Percentiles rank a stretch among this genome's conserved stretches.
Conservation (phyloP, 1,284 basidiomycete species). For the Leccinum subatratum region DNA sequence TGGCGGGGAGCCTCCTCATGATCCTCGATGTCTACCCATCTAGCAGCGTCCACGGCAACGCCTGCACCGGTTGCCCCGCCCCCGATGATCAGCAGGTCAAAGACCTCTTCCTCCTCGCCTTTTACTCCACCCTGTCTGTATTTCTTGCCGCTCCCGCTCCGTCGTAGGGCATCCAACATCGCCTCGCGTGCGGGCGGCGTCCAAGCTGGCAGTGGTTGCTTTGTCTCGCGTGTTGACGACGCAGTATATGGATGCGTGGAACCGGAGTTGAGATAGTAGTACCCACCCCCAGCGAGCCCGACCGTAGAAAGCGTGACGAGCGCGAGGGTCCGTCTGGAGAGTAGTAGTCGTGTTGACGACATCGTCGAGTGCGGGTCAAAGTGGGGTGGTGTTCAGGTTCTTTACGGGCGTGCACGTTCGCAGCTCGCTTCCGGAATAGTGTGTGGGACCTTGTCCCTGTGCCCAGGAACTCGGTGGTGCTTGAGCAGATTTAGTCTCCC, state of each 20-base stretch:
- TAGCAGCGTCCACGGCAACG: slow-evolving; percentile 90
- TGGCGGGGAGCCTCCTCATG: slow-evolving; percentile 31
- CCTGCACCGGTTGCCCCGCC: slow-evolving; percentile 96
- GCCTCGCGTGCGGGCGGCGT: slow-evolving; percentile 63
- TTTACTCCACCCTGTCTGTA: background rate
- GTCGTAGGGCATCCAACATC: slow-evolving; percentile 54
- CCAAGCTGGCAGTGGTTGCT: slow-evolving; percentile 70
- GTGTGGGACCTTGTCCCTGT: background rate
- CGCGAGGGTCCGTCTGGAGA: slow-evolving; percentile 52
- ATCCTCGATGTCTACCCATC: slow-evolving; percentile 32
- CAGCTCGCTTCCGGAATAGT: background rate
- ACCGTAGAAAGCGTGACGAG: slow-evolving; percentile 48
- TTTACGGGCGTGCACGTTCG: background rate
- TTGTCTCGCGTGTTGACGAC: slow-evolving; percentile 52
- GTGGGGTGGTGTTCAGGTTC: background rate
- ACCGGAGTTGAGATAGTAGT: slow-evolving; percentile 68
- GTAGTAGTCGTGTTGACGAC: slow-evolving; percentile 39
- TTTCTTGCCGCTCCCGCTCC: slow-evolving; percentile 16
- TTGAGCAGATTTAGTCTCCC: too few species aligned
- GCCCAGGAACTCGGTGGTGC: slow-evolving; percentile 31
- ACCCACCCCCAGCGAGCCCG: slow-evolving; percentile 53
- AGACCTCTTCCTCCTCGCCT: slow-evolving; percentile 42
- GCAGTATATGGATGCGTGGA: slow-evolving; percentile 48
- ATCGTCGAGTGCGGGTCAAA: slow-evolving; percentile 6
- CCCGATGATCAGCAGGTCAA: slow-evolving; percentile 83